Conservation (phyloP, 2,329 filamentous ascomycete species). For the Penicillium sp. region DNA sequence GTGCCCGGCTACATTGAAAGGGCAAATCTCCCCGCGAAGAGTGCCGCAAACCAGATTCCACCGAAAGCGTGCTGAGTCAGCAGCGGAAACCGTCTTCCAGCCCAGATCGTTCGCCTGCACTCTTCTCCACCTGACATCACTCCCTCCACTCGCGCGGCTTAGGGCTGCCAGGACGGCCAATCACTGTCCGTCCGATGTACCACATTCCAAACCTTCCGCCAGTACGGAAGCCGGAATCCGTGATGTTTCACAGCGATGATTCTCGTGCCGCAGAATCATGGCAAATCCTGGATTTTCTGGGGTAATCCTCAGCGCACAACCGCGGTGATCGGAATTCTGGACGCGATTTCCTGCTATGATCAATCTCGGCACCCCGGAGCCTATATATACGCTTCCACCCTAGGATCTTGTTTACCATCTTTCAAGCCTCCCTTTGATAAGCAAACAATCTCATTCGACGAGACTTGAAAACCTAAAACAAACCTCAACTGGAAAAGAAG, state of each 20-base stretch:
- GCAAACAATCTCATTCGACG: not conserved
- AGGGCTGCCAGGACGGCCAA: slow-evolving; percentile 1
- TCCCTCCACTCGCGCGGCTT: slow-evolving; percentile 1
- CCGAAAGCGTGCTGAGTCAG: not conserved
- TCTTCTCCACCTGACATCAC: slow-evolving; percentile 11
- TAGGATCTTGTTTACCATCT: not conserved
- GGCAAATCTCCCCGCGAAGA: not conserved
- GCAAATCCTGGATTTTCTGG: slow-evolving; percentile 20
- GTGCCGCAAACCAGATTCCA: not conserved
- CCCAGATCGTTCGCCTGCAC: not conserved
- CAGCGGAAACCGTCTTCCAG: slow-evolving; percentile 13
- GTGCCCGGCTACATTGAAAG: not conserved
- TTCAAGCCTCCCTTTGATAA: not conserved
- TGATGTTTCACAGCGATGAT: slow-evolving; percentile 19
- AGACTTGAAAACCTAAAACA: not conserved
- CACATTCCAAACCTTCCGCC: slow-evolving; percentile 6
- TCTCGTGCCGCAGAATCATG: slow-evolving; percentile 5
- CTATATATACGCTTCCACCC: slow-evolving; percentile 19
- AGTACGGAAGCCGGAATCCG: slow-evolving; percentile 38
- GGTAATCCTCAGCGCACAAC: slow-evolving; percentile 2
- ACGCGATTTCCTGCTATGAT: slow-evolving; percentile 13
- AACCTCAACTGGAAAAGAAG: not conserved
- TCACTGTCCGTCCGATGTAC: slow-evolving; percentile 8
- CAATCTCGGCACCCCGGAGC: not conserved
- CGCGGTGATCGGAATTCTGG: slow-evolving; percentile 20